Evolutionary conservation across 305 asterid genomes (phyloP), one percentile per base, ranked within the genome.

Genomic region (Coffea humblotiana): DNA sequence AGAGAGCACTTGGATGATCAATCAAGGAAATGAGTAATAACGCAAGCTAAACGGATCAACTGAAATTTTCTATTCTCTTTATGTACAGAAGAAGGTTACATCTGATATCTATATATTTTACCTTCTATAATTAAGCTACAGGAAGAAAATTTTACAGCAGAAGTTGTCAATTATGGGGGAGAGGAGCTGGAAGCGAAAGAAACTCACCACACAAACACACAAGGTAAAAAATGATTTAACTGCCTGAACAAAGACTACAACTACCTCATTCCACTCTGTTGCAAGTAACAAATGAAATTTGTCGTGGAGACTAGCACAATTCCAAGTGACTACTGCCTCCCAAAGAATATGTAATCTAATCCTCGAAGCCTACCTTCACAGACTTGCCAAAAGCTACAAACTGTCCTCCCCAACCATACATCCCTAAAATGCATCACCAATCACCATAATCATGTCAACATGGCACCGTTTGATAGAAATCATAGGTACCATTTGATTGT

Each of bases 271-370:
- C 86, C 88, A 79, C 86, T 86, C 90, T 81, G 5, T 40, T 40
- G 81, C 32, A 78, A 85, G 86, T 85, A 89, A 87, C 87, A 85
- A 91, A 94, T 87, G 88, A 88, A 76, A 87, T 87, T 79, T 87
- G 90, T 88, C 90, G 80, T 43, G 78, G 89, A 85, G 88, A 79
- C 90, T 80, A 84, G 87, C 84, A 80, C 78, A 82, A 78, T 71
- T 79, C 81, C 81, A 72, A 77, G 61, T 74, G 72, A 84, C 71
- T 80, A 94, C 89, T 64, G 89, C 89, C 93, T 84, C 94, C 91
- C 75, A 93, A 95, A 95, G 97, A 93, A 93, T 93, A 88, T 77
- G 83, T 82, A 40, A 86, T 85, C 92, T 86, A 29, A 85, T 82
- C 88, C 88, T 82, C 75, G 78, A 84, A 79, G 78, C 86, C 79